Evolutionary conservation across 176 grass and related monocot genomes (phyloP), one percentile per base, ranked within the genome.

Genomic region (Avena insularis): DNA sequence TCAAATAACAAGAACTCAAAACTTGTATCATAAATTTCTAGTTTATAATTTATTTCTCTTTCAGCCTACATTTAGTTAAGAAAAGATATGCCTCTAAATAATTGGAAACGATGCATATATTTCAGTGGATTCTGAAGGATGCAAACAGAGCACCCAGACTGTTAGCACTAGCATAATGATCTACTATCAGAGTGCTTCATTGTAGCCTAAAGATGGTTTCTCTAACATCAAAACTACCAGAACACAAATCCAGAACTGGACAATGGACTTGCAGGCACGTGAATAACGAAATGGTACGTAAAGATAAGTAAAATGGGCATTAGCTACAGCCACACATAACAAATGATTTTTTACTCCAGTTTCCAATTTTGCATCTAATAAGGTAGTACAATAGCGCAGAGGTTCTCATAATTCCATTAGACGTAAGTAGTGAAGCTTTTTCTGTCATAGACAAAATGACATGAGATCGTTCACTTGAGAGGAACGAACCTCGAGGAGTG

Each of bases 401-500:
- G 36, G 48, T 50, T 50, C 48, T 12, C 48, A 50, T 50, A 50
- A 50, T 50, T 50, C 48, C 48, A 50, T 9, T 13, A 51, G 49
- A 51, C 2, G 2, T 51, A 50, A 2, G 48, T 50, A 2, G 10
- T 14, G 5, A 38, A 38, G 36, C 36, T 51, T 13, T 50, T 51
- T 51, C 11, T 11, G 11, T 51, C 11, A 51, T 2, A 12, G 49
- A 12, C 11, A 13, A 3, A 38, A 5, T 38, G 36, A 4, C 36
- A 5, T 38, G 36, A 38, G 36, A 38, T 38, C 38, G 4, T 40
- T 40, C 38, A 47, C 46, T 48, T 48, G 46, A 48, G 87, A 29
- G 90, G 92, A 69, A 94, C 92, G 79, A 94, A 92, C 78, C 92
- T 75, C 0, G 93, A 94, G 0, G 87, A 94, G 82, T 94, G 90